phyloP scores from a whole-genome alignment of 441 rosid genomes.

The Metrosideros polymorpha region DNA sequence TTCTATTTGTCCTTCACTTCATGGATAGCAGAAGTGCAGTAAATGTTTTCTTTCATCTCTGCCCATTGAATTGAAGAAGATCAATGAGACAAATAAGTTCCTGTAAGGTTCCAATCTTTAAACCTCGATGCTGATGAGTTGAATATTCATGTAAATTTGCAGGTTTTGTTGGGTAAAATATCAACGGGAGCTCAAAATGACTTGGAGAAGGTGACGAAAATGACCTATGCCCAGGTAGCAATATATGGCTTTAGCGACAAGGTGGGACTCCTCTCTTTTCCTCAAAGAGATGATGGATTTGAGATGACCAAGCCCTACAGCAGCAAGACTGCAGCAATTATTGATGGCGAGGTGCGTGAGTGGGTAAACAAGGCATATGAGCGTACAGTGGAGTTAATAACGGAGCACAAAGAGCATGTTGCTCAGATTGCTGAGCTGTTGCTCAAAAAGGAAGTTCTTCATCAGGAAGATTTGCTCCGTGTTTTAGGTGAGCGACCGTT shows the following conservation, averaged over 20 bases:
- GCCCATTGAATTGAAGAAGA: neutral
- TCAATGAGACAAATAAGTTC: neutral
- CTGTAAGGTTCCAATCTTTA: neutral
- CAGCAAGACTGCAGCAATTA: slow-evolving; percentile 60
- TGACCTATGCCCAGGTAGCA: slow-evolving; percentile 76
- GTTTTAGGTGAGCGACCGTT: slow-evolving; percentile 70
- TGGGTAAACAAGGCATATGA: slow-evolving; percentile 57
- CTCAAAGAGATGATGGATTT: slow-evolving; percentile 42
- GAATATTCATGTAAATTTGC: neutral
- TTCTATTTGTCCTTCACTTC: neutral
- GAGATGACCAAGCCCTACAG: slow-evolving; percentile 68
- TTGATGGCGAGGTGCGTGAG: slow-evolving; percentile 55
- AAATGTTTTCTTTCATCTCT: neutral
- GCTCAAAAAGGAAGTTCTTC: slow-evolving; percentile 61
- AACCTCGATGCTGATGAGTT: neutral
- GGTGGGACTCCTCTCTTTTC: slow-evolving; percentile 69
- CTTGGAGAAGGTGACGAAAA: slow-evolving; percentile 66
- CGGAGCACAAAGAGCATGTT: slow-evolving; percentile 49
- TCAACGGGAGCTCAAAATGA: slow-evolving; percentile 76
- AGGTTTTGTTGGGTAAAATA: slow-evolving; percentile 63
- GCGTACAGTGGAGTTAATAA: slow-evolving; percentile 33
- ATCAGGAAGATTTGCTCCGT: slow-evolving; percentile 49
- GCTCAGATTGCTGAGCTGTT: slow-evolving; percentile 57
- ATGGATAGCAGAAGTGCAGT: neutral
- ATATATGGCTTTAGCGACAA: slow-evolving; percentile 70